Base-by-base conservation (phyloP, 2,329 filamentous ascomycete genomes). In the Pyricularia grisea region DNA sequence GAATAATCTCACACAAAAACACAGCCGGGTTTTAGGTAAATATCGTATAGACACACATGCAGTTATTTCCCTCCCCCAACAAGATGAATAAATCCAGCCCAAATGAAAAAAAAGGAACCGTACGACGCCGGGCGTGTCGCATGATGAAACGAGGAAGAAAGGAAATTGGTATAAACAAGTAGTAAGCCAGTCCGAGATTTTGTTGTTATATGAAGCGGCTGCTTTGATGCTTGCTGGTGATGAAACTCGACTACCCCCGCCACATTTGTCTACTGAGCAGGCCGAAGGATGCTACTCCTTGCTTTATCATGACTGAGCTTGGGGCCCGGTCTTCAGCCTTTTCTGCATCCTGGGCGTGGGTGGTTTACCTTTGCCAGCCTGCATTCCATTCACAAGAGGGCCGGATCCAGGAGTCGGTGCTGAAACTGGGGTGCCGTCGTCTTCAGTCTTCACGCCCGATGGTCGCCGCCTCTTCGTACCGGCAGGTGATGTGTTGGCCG, bases 401-500 rank as follows among this genome's bases (percentile, higher is more conserved):
- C 78, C 77, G 63, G 77, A 76, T 3, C 66, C 66, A 1, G 85
- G 84, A 6, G 85, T 85, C 3, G 84, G 83, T 4, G 81, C 83
- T 27, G 74, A 74, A 17, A 79, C 81, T 42, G 81, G 78, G 7
- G 72, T 72, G 72, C 79, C 80, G 28, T 87, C 85, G 12, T 88
- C 86, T 71, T 88, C 86, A 4, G 78, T 76, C 78, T 88, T 88
- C 25, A 88, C 84, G 4, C 82, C 82, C 0, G 85, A 88, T 0
- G 85, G 83, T 33, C 86, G 81, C 73, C 86, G 78, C 68, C 86
- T 80, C 77, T 88, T 88, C 72, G 87, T 87, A 42, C 84, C 86
- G 28, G 85, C 83, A 58, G 87, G 87, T 36, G 86, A 88, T 78
- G 88, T 90, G 78, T 90, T 90, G 69, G 88, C 87, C 74, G 87